Evolutionary conservation across 2,329 filamentous ascomycete genomes (phyloP).

Genomic region (Apiospora arundinis): DNA sequence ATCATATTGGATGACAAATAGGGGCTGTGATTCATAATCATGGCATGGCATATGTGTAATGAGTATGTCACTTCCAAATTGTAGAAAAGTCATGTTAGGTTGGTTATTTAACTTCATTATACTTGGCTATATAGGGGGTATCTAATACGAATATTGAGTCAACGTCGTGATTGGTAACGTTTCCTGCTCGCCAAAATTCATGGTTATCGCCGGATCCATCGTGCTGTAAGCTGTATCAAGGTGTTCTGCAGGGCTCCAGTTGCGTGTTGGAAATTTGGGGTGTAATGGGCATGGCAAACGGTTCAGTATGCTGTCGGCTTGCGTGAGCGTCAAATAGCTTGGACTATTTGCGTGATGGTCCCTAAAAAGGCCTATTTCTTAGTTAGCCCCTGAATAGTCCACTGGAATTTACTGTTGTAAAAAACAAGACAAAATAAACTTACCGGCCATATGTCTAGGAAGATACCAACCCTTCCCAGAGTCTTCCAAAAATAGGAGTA

Average conservation of each 20-base stretch:
- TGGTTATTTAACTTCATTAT: neutral
- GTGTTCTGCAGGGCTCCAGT: neutral
- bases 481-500: neutral
- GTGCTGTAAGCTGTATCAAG: neutral
- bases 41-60: no score
- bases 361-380: neutral
- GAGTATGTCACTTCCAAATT: neutral
- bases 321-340: neutral
- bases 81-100: no score
- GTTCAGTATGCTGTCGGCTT: neutral
- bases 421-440: neutral
- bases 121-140: neutral
- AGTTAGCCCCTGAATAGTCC: neutral
- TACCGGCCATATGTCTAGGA: conserved; percentile 1
- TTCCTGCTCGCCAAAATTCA: neutral
- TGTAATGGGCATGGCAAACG: neutral
- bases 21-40: accelerated
- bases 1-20: neutral
- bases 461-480: conserved; percentile 2
- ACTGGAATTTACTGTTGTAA: neutral
- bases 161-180: neutral
- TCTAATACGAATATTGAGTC: neutral
- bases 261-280: neutral
- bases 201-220: neutral
- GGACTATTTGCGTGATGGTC: neutral